Evolutionary conservation across 345 rosid species (phyloP), one percentile per base, ranked within the genome.

Genomic region (Erysimum cheiranthoides): DNA sequence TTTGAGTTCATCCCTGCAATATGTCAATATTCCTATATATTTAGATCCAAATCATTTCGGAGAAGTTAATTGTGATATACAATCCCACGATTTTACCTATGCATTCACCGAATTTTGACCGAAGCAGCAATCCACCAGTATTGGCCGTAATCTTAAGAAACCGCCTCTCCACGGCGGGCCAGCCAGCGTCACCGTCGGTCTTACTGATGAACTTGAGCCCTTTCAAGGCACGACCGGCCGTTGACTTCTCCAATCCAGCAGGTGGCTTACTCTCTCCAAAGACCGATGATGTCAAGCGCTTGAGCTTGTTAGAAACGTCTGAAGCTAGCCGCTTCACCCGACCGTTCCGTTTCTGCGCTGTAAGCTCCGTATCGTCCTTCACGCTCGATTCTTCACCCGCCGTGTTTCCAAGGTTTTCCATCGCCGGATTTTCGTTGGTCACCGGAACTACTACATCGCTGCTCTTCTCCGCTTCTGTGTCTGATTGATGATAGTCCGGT

Each of bases 151-250:
- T 82, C 21, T 82, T 82, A 47, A 57, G 80, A 46, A 86, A 90
- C 32, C 91, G 82, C 39, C 76, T 82, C 84, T 84, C 91, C 28
- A 88, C 89, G 2, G 78, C 85, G 16, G 77, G 65, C 96, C 96
- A 90, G 2, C 85, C 87, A 28, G 77, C 80, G 6, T 79, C 89
- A 10, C 84, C 86, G 13, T 85, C 93, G 8, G 83, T 83, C 13
- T 82, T 76, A 79, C 83, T 84, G n/a, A 88, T 84, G 68, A 86
- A 86, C 85, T 85, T 86, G 8, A 90, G 91, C 7, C 93, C 96
- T 42, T 81, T 83, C 66, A 88, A 61, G 73, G 89, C 90, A 39
- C 67, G 77, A 62, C 83, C 74, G 0, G 89, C 84, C 25, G 88
- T 86, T 28, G 96, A 74, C 79, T 84, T 86, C 0, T 82, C 89